Percentiles rank a stretch among this genome's conserved stretches.
Evolutionary conservation across 805 yeast species (phyloP).

Genomic region (Kazachstania psychrophila): DNA sequence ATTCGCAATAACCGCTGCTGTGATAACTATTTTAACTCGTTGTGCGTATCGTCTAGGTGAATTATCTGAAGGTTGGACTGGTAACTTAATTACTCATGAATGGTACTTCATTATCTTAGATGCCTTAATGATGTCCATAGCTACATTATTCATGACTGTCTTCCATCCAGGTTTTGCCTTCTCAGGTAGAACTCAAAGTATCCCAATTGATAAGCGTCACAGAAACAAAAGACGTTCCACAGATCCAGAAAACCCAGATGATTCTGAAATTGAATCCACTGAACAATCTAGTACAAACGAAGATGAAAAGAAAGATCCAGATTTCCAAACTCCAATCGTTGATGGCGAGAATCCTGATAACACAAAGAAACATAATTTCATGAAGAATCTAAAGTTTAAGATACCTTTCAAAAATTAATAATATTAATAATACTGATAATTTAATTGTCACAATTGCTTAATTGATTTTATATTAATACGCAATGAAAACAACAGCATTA

Average conservation of each 20-base stretch:
- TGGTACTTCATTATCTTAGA: constrained; percentile 51
- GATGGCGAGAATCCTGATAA: no score
- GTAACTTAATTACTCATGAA: constrained; percentile 54
- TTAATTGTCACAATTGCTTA: no score
- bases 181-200: constrained; percentile 21
- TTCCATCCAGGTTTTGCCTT: constrained; percentile 59
- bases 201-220: constrained; percentile 19
- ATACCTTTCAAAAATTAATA: no score
- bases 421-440: no score
- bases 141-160: constrained; percentile 38
- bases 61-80: constrained; percentile 54
- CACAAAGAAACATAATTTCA: no score
- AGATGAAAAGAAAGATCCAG: background rate
- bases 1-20: constrained; percentile 37
- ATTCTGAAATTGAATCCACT: background rate
- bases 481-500: no score
- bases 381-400: no score
- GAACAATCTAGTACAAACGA: background rate
- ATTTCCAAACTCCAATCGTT: background rate
- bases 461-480: no score
- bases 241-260: constrained; percentile 10
- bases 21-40: constrained; percentile 50
- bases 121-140: constrained; percentile 50
- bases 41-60: constrained; percentile 69
- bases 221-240: background rate